phyloP scores from a whole-genome alignment of 2,329 filamentous ascomycete species.

The Paecilomyces formosus region DNA sequence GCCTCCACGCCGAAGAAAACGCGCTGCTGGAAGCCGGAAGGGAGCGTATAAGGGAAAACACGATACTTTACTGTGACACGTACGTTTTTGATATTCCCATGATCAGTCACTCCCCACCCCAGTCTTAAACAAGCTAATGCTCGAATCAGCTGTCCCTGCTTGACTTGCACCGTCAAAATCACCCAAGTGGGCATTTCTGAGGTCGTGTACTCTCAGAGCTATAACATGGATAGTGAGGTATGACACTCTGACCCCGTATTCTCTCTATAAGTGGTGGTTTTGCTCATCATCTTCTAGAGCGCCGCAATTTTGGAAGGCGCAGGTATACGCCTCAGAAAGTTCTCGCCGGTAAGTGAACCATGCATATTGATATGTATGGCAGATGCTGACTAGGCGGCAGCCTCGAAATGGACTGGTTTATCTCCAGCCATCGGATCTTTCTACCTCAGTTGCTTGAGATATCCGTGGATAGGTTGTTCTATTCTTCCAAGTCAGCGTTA shows the following conservation, averaged over 20 bases:
- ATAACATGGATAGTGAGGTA: constrained; percentile 81
- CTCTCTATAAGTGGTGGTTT: not conserved
- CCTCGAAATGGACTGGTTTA: constrained; percentile 59
- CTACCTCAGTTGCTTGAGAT: not conserved
- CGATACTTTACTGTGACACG: constrained; percentile 88
- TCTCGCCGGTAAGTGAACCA: constrained; percentile 58
- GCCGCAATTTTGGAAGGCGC: constrained; percentile 76
- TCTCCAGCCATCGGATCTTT: constrained; percentile 40
- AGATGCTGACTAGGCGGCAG: constrained; percentile 29
- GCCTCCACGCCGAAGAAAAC: constrained; percentile 98
- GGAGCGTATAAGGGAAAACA: constrained; percentile 75
- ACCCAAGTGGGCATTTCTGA: constrained; percentile 92
- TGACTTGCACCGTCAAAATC: constrained; percentile 98
- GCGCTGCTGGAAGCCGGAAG: constrained; percentile 88
- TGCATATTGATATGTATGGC: constrained; percentile 1
- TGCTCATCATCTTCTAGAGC: constrained; percentile 40
- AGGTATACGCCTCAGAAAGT: constrained; percentile 79
- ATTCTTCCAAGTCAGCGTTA: not conserved
- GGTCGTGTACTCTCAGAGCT: constrained; percentile 88
- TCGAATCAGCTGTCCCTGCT: constrained; percentile 66
- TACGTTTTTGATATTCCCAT: constrained; percentile 17
- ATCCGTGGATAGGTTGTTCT: not conserved
- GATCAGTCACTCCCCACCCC: not conserved
- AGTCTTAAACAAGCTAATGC: constrained; percentile 2
- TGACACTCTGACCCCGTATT: constrained; percentile 11